Evolutionary conservation across 1,139 yeast species (phyloP).

Genomic region (Lodderomyces oxycetoniae): DNA sequence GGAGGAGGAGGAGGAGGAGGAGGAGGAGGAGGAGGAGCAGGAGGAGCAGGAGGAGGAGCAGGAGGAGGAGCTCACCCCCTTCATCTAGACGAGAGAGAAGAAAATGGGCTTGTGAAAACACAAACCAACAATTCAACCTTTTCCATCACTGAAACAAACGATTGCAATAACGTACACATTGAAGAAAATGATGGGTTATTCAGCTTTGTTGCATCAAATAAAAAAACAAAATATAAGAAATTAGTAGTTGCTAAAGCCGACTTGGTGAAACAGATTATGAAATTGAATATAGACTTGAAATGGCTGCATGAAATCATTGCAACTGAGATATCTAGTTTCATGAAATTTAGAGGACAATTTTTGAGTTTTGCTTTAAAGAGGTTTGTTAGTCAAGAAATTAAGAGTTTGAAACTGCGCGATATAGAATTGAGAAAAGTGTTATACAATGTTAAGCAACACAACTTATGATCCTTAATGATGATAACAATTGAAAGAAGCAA

Average conservation of each 20-base stretch:
- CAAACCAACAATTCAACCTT: slow-evolving; percentile 10
- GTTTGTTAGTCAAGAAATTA: slow-evolving; percentile 20
- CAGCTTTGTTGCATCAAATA: slow-evolving; percentile 31
- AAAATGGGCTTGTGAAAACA: not conserved
- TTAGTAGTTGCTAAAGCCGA: slow-evolving; percentile 30
- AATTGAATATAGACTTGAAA: slow-evolving; percentile 35
- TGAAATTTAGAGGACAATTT: slow-evolving; percentile 46
- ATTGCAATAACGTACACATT: slow-evolving; percentile 13
- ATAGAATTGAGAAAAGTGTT: slow-evolving; percentile 10
- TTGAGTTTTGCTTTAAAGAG: slow-evolving; percentile 33
- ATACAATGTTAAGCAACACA: slow-evolving; percentile 4
- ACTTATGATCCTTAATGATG: too few relatives aligned
- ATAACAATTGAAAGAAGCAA: not conserved
- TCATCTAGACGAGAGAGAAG: too few relatives aligned
- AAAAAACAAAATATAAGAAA: slow-evolving; percentile 31
- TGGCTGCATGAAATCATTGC: slow-evolving; percentile 57
- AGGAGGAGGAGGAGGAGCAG: not conserved
- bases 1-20: slow-evolving; percentile 2
- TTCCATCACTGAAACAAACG: slow-evolving; percentile 10
- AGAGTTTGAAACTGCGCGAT: slow-evolving; percentile 10
- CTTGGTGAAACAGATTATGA: slow-evolving; percentile 30
- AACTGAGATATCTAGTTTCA: slow-evolving; percentile 54
- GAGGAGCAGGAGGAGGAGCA: too few relatives aligned
- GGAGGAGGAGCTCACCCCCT: too few relatives aligned
- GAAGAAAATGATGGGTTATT: slow-evolving; percentile 23